A percentile compares a stretch with the other conserved stretches of the same genome.
Conservation (phyloP, 345 rosid species). For the Eutrema heterophyllum region DNA sequence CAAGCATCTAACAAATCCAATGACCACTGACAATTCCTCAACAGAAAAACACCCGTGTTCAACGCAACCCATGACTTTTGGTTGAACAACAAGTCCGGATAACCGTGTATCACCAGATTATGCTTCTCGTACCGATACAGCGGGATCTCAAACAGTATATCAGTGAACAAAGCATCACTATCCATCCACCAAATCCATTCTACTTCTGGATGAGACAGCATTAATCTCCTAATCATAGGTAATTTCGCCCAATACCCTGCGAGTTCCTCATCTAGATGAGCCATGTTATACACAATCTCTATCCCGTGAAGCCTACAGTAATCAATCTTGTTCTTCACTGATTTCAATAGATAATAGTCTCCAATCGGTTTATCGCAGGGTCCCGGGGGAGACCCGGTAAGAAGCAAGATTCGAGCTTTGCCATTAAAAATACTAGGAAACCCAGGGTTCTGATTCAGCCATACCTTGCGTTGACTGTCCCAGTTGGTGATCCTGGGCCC, state of each 20-base stretch:
- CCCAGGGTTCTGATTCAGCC: slow-evolving; percentile 69
- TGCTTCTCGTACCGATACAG: slow-evolving; percentile 52
- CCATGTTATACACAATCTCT: slow-evolving; percentile 93
- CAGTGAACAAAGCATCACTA: slow-evolving; percentile 96
- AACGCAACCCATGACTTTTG: slow-evolving; percentile 93
- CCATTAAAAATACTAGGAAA: slow-evolving; percentile 70
- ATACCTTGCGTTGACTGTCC: slow-evolving; percentile 71
- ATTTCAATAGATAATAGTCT: slow-evolving; percentile 75
- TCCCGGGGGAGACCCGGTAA: slow-evolving; percentile 77
- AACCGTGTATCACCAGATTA: slow-evolving; percentile 87
- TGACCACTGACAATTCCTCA: slow-evolving; percentile 94
- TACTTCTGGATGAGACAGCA: slow-evolving; percentile 89
- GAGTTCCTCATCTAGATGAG: slow-evolving; percentile 75
- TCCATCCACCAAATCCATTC: slow-evolving; percentile 99
- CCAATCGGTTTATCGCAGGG: slow-evolving; percentile 91
- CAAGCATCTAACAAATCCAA: slow-evolving; percentile 88
- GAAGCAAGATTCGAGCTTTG: slow-evolving; percentile 65
- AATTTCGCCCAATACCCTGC: slow-evolving; percentile 93
- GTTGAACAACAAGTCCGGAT: slow-evolving; percentile 71
- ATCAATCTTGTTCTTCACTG: slow-evolving; percentile 89
- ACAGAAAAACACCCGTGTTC: slow-evolving; percentile 84
- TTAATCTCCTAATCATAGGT: slow-evolving; percentile 81
- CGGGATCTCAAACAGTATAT: slow-evolving; percentile 83
- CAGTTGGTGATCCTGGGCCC: slow-evolving; percentile 69
- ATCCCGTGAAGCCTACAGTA: slow-evolving; percentile 96